Evolutionary conservation across 129 eudicot genomes (phyloP), one percentile per base, ranked within the genome.

Genomic region (Artemisia argyi): DNA sequence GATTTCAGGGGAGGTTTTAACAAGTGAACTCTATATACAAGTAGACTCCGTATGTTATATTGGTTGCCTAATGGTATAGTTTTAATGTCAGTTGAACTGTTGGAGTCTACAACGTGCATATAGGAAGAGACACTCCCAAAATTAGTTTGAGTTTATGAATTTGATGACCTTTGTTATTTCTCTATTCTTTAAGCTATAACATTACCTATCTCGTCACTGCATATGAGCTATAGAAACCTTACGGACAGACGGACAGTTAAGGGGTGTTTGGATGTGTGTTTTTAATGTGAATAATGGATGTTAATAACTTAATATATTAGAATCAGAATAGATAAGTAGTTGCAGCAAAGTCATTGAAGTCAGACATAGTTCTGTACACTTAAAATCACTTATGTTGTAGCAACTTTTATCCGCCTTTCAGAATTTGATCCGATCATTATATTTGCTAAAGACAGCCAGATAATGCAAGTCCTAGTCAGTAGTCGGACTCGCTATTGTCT

Each of bases 61-160:
- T 10, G 13, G 51, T 73, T 60, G 30, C 18, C 22, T 71, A 30
- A 54, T 14, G 54, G 54, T 70, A 54, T 7, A 18, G 4, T 7
- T 28, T 72, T 61, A 48, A 12, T 51, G 46, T 39, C 46, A 39
- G 10, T 61, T 73, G 20, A 18, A 39, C 46, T 39, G 51, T 50
- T 48, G 20, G 61, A 15, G 51, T 61, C 77, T 26, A 48, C 28
- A 49, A 11, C 61, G 50, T 22, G 69, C 61, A 61, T 44, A 67
- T 39, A 39, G 46, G 46, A 39, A 39, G 46, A 7, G 46, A 6
- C 46, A 5, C 8, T 26, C 59, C 35, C 12, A 60, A 46, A n/a
- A 26, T n/a, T 26, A 4, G 60, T 61, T 61, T 2, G 19, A 61
- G 20, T 73, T 11, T 73, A 18, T 50, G 26, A 3, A 22, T 48